These are phyloP conservation scores for Closterium sp. DNA, from an alignment of 139 green algal species.

Conservation along the genomic window DNA sequence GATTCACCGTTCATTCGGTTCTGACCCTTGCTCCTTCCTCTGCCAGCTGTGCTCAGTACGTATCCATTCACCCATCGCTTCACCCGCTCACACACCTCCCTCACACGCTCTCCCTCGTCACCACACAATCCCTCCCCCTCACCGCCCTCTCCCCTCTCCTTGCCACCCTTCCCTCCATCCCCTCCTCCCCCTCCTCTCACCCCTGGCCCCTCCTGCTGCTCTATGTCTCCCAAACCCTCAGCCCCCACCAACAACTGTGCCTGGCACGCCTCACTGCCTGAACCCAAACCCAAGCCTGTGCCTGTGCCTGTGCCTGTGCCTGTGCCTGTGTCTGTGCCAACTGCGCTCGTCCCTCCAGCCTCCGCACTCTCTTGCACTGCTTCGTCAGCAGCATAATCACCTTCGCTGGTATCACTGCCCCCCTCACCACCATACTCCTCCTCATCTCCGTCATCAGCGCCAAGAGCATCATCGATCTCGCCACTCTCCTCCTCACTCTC, in stretches of 20 bases:
- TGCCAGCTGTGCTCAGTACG: not conserved
- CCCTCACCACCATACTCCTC: not conserved
- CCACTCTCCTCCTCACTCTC: not conserved
- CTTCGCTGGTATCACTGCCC: not conserved
- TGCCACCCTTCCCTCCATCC: not conserved
- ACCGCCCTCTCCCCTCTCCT: not conserved
- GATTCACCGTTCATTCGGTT: not conserved
- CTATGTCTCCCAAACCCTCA: not conserved
- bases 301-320: no score
- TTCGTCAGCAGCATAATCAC: not conserved
- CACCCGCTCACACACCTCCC: not conserved
- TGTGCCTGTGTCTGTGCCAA: no score
- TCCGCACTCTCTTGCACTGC: not conserved
- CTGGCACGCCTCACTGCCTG: not conserved
- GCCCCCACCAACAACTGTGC: not conserved
- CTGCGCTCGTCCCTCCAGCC: not conserved
- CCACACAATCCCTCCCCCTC: no score
- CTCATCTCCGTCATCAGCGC: not conserved
- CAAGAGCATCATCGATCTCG: not conserved
- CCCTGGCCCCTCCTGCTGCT: not conserved
- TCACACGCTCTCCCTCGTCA: not conserved
- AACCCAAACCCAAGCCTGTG: no score
- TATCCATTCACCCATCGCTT: not conserved
- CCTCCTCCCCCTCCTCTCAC: not conserved
- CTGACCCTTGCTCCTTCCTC: not conserved